phyloP scores from a whole-genome alignment of 1,284 basidiomycete genomes.

The Moesziomyces parantarcticus region DNA sequence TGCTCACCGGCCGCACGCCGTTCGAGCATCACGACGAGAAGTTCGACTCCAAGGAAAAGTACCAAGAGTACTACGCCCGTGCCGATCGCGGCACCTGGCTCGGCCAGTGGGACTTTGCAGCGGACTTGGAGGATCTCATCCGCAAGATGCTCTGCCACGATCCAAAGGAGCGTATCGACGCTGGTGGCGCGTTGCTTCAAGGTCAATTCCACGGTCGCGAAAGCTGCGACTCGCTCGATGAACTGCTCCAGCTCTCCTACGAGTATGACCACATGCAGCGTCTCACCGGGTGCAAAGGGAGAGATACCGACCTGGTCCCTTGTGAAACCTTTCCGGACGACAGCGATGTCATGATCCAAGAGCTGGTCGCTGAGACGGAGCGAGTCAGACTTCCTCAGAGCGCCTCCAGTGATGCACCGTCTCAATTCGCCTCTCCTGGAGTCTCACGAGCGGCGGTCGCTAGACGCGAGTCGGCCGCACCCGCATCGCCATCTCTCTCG shows the following conservation, averaged over 20 bases:
- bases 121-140: constrained; percentile 50
- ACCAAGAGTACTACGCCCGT: constrained; percentile 53
- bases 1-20: constrained; percentile 55
- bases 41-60: constrained; percentile 48
- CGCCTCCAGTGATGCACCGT: background rate
- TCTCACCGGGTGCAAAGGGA: background rate
- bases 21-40: constrained; percentile 57
- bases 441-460: constrained; percentile 27
- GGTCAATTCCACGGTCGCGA: constrained; percentile 33
- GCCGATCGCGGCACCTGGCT: constrained; percentile 47
- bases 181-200: constrained; percentile 43
- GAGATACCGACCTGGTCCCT: background rate
- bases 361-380: constrained; percentile 22
- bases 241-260: constrained; percentile 31
- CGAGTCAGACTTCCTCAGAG: background rate
- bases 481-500: constrained; percentile 35
- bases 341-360: constrained; percentile 27
- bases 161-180: constrained; percentile 36
- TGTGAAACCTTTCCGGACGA: constrained; percentile 15
- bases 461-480: constrained; percentile 6
- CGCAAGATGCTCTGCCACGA: constrained; percentile 42
- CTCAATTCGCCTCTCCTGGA: constrained; percentile 25
- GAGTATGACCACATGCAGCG: constrained; percentile 10
- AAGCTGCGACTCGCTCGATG: constrained; percentile 38
- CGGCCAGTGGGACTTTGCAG: constrained; percentile 40